Evolutionary conservation across 768 basidiomycete genomes (phyloP), one percentile per base, ranked within the genome.

Genomic region (Mycena alexandri): DNA sequence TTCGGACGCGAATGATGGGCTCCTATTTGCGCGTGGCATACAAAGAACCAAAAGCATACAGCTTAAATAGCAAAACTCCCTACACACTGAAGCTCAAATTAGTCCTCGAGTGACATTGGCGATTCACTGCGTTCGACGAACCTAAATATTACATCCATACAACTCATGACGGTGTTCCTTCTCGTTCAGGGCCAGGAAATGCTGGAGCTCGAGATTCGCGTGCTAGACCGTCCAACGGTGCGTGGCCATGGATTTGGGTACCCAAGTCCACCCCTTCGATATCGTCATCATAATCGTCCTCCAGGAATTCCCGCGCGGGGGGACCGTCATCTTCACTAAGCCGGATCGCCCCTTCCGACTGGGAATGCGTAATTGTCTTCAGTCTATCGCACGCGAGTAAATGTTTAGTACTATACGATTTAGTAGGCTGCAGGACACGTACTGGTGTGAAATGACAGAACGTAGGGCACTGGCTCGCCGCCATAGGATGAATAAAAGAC

Each of bases 251-350:
- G 6, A n/a, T 54, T 12, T 63, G 48, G 16, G 21, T 54, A 16
- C 57, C 61, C 24, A 67, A 17, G 46, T 58, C 24, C 29, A 77
- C 22, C 25, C 72, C 67, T 51, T 79, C 79, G 34, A 83, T 77
- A 38, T 83, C 85, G 14, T 86, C 89, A 51, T 89, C 88, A 52
- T 86, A 84, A 36, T 87, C 87, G 63, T 88, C 87, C 42, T 83
- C 84, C 53, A 93, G 71, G 67, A 92, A 92, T 60, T 89, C 88
- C 17, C 81, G 80, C n/a, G 90, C 85, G n/a, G 90, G 83, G 14
- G 91, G 91, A 0, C 90, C 89, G 59, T 92, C 90, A 69, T 93
- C 91, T 72, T 87, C 83, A 52, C 90, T 91, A 22, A 93, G 82
- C 11, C 91, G 85, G 61, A 93, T 90, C 8, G 76, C 81, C 3